Conservation (phyloP, 805 yeast genomes). For the Myxozyma geophila region DNA sequence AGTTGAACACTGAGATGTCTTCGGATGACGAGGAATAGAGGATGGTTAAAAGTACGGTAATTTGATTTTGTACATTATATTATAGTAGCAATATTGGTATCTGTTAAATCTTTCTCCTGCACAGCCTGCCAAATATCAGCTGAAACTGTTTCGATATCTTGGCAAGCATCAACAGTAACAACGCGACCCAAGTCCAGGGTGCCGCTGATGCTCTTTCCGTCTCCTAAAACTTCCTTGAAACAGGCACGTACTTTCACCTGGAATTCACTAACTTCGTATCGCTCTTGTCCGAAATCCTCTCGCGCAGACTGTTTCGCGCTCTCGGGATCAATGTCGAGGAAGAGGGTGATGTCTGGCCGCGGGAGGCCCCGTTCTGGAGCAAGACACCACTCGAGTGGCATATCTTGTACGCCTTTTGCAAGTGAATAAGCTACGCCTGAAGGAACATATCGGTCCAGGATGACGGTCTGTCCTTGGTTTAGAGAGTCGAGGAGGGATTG, state of each 20-base stretch:
- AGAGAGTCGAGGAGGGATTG: constrained; percentile 53
- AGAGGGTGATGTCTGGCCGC: constrained; percentile 80
- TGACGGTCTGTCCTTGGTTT: constrained; percentile 59
- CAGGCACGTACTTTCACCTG: constrained; percentile 70
- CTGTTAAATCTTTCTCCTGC: not conserved
- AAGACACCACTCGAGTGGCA: constrained; percentile 75
- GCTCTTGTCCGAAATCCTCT: constrained; percentile 90
- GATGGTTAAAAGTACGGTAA: not conserved
- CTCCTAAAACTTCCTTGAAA: constrained; percentile 48
- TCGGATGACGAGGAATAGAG: constrained; percentile 28
- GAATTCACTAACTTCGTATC: constrained; percentile 78
- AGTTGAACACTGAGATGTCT: constrained; percentile 19
- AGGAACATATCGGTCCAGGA: constrained; percentile 86
- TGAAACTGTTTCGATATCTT: constrained; percentile 10
- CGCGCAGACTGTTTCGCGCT: constrained; percentile 51
- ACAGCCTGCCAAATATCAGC: constrained; percentile 5
- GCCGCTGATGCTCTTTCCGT: constrained; percentile 5
- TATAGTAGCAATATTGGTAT: not conserved
- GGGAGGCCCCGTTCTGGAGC: constrained; percentile 84
- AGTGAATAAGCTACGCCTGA: constrained; percentile 92
- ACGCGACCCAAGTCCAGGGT: constrained; percentile 18
- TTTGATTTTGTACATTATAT: not conserved
- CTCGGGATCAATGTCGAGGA: constrained; percentile 63
- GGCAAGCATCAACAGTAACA: constrained; percentile 23
- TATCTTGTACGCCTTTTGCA: constrained; percentile 63